Evolutionary conservation across 345 rosid species (phyloP).

Genomic region (Linum lewisii): DNA sequence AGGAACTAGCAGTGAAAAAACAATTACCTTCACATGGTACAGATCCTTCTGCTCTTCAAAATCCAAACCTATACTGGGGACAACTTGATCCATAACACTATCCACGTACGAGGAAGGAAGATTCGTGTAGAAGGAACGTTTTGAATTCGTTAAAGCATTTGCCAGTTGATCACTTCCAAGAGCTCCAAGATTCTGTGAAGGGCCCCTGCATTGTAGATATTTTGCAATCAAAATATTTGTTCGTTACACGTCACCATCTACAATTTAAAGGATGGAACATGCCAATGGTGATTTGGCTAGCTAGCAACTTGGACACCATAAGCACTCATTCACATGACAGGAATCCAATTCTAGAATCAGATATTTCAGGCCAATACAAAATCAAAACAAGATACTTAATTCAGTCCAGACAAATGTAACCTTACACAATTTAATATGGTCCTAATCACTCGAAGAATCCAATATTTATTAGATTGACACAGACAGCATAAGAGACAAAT

Average conservation of each 20-base stretch:
- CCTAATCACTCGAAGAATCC: no score
- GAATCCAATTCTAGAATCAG: background rate
- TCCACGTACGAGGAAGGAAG: constrained; percentile 34
- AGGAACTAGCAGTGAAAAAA: background rate
- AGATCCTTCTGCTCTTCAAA: constrained; percentile 33
- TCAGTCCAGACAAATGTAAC: background rate
- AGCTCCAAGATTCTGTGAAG: constrained; percentile 10
- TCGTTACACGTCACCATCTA: background rate
- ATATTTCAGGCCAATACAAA: background rate
- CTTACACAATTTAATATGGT: no score
- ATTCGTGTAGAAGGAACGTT: constrained; percentile 27
- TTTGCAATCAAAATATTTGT: background rate
- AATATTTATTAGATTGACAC: no score
- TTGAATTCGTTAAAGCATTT: constrained; percentile 17
- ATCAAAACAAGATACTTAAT: background rate
- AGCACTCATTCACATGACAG: no score
- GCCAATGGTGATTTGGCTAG: background rate
- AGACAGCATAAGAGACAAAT: no score
- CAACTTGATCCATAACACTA: constrained; percentile 23
- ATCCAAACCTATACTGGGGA: constrained; percentile 29
- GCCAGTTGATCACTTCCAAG: constrained; percentile 20
- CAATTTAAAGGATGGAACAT: background rate
- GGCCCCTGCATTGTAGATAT: constrained; percentile 20
- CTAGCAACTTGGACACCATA: no score
- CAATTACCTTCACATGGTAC: constrained; percentile 47